Evolutionary conservation across 805 yeast genomes (phyloP), one percentile per base, ranked within the genome.

Genomic region (Hanseniaspora guilliermondii): DNA sequence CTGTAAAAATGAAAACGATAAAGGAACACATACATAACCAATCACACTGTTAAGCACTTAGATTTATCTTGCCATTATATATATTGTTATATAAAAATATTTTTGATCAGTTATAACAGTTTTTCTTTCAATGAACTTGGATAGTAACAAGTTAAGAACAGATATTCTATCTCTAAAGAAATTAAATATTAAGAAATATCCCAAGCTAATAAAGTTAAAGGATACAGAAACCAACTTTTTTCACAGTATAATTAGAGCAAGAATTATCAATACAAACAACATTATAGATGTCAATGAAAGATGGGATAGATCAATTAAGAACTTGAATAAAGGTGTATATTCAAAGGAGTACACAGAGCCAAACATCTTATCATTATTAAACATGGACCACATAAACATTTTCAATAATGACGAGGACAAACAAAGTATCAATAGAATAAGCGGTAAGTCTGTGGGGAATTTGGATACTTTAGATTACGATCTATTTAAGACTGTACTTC

Each of bases 91-190:
- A n/a, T n/a, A n/a, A n/a, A n/a, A n/a, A n/a, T n/a, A n/a, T n/a
- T n/a, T n/a, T n/a, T n/a, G n/a, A n/a, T n/a, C n/a, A n/a, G n/a
- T n/a, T n/a, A n/a, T n/a, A n/a, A n/a, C n/a, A n/a, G n/a, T n/a
- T n/a, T n/a, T n/a, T n/a, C n/a, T n/a, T n/a, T n/a, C 9, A 25
- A 39, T 30, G 22, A 52, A 52, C 9, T 17, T 52, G 9, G 45
- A 52, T 17, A 52, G 55, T 19, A 52, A 52, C 38, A 52, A 52
- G n/a, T 8, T 52, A 6, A 42, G 55, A 37, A 52, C 55, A 5
- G 40, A 27, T 21, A 44, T 52, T 19, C 32, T 52, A 19, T 39
- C 39, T 1, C 24, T 52, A 16, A 52, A 52, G n/a, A 52, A 52
- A 37, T 22, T 44, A 2, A 52, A 52, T 19, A 52, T 52, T 11